These are phyloP conservation scores for Gamarada debralockiae DNA, from an alignment of 495 filamentous ascomycete genomes.

Conservation along the genomic window DNA sequence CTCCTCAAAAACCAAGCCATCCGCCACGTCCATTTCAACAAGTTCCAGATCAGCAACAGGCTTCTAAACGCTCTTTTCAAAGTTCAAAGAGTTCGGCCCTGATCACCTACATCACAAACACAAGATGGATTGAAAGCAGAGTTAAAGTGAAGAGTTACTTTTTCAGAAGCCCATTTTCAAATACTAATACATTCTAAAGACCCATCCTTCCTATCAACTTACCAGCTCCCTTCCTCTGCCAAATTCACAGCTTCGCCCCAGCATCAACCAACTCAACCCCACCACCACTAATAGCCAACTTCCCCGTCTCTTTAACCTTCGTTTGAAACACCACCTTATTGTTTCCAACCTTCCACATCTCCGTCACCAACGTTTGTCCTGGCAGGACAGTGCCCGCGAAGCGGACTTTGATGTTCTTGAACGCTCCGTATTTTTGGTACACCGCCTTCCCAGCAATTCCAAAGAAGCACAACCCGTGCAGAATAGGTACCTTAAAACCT, in stretches of 20 bases:
- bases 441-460: slow-evolving; percentile 90
- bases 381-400: slow-evolving; percentile 92
- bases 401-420: slow-evolving; percentile 92
- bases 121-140: too few species aligned
- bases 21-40: too few species aligned
- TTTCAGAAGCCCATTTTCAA: too few species aligned
- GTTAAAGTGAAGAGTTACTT: too few species aligned
- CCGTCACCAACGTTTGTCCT: slow-evolving; percentile 89
- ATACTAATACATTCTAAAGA: too few species aligned
- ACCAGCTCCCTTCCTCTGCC: too few species aligned
- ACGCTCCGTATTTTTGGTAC: slow-evolving; percentile 75
- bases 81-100: too few species aligned
- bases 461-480: slow-evolving; percentile 95
- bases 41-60: too few species aligned
- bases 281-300: slow-evolving; percentile 82
- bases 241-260: background rate
- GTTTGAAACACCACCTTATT: slow-evolving; percentile 85
- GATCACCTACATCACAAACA: too few species aligned
- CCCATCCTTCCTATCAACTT: too few species aligned
- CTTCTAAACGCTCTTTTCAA: too few species aligned
- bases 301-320: slow-evolving; percentile 94
- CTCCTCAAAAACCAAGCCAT: too few species aligned
- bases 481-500: slow-evolving; percentile 91
- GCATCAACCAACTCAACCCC: slow-evolving; percentile 66
- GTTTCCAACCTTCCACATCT: slow-evolving; percentile 97